Base-by-base conservation (phyloP, 352 stramenopile genomes). In the Hyaloperonospora brassicae region DNA sequence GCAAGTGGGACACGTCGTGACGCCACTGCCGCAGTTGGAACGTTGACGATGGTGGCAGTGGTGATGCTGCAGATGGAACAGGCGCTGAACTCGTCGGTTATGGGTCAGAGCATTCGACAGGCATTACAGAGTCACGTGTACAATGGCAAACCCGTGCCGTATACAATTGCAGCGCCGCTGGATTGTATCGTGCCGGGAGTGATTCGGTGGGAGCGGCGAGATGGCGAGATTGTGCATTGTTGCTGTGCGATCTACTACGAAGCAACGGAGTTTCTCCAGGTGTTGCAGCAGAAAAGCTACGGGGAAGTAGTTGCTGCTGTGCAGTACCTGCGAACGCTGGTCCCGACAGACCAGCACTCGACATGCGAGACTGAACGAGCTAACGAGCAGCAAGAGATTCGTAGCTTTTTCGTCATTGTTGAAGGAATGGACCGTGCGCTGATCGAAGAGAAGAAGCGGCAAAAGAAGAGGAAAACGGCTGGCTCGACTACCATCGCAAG, bases 391-490 rank as follows among this genome's bases (percentile, higher is more conserved):
- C 48, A 73, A 49, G 51, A 67, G 12, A 11, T 36, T 5, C 62
- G 34, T 42, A 75, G 68, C 17, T 65, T 68, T 24, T 73, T 87
- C 30, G 11, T 87, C 11, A 66, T 87, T 47, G 59, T 87, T 14
- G 66, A 87, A 70, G 72, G 68, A 6, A 79, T 84, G 68, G 74
- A 87, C 39, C 63, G 51, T 13, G 76, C 74, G 1, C 57, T 87
- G 0, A 75, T 87, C 17, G 49, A 70, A 8, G 58, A 63, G 21
- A 80, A 84, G 48, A 76, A 73, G 30, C 55, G 58, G 12, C 66
- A 74, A 6, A 60, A 59, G 57, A 62, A 61, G 9, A 67, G 59
- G 2, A 62, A 68, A 11, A 44, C 49, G 30, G 5, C 17, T 25
- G 38, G 5, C 1, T 4, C 17, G 14, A 17, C 22, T 50, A 21